Conservation (phyloP, 306 rosid species). For the Trifolium repens region DNA sequence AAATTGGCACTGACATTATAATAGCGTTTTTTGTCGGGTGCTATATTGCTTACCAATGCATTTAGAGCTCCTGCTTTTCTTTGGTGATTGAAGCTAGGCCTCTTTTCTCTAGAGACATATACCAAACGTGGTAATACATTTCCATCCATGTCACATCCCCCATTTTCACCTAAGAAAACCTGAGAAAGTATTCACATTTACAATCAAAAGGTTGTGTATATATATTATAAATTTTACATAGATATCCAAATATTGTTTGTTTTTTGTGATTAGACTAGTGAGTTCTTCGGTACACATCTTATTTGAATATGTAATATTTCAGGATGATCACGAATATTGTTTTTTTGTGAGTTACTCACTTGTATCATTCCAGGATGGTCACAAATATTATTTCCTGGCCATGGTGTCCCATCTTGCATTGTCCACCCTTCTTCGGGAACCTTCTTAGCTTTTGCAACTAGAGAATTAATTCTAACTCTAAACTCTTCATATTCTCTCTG, state of each 20-base stretch:
- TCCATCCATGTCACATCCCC: constrained; percentile 58
- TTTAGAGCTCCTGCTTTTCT: constrained; percentile 75
- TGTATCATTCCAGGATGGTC: constrained; percentile 85
- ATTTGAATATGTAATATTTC: too few species aligned
- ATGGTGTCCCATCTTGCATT: constrained; percentile 77
- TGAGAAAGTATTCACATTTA: constrained; percentile 17
- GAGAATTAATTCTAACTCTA: constrained; percentile 61
- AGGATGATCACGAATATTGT: too few species aligned
- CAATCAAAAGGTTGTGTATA: background rate
- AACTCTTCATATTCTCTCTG: constrained; percentile 85
- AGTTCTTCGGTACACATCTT: too few species aligned
- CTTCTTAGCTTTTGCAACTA: constrained; percentile 71
- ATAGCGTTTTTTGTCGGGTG: too few species aligned
- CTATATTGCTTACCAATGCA: constrained; percentile 57
- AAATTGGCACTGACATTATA: too few species aligned
- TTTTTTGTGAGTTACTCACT: constrained; percentile 30
- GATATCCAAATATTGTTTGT: too few species aligned
- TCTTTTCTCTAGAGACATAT: constrained; percentile 78
- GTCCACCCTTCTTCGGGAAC: constrained; percentile 82
- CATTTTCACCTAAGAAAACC: constrained; percentile 68
- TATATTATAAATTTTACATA: background rate
- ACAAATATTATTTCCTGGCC: constrained; percentile 70
- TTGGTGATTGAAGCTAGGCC: constrained; percentile 67
- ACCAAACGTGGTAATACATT: constrained; percentile 67
- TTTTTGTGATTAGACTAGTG: too few species aligned